These are phyloP conservation scores for Blattamonas nauphoetae DNA, from an alignment of 78 protist species.

Conservation along the genomic window DNA sequence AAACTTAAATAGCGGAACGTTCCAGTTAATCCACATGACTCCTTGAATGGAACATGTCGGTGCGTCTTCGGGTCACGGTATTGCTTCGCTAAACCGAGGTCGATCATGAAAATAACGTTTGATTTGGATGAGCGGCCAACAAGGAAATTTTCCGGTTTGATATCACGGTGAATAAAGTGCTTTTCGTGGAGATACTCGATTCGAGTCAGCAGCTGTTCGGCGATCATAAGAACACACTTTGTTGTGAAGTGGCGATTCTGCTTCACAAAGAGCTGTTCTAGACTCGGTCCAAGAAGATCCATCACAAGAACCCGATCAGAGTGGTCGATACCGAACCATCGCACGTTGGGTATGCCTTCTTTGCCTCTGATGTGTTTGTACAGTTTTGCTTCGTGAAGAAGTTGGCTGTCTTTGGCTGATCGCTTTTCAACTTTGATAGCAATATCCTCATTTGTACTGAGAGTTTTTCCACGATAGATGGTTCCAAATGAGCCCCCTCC, in stretches of 20 bases:
- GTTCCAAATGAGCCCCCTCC: not conserved
- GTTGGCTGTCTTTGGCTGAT: not conserved
- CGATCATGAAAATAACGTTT: slow-evolving; percentile 1
- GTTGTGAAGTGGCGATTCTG: not conserved
- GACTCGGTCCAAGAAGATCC: not conserved
- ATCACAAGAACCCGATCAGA: not conserved
- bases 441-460: not conserved
- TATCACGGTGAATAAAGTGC: not conserved
- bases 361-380: not conserved
- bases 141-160: slow-evolving; percentile 12
- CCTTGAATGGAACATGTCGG: not conserved
- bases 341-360: not conserved
- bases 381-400: not conserved
- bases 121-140: not conserved
- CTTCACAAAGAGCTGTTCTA: not conserved
- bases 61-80: not conserved
- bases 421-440: slow-evolving; percentile 1
- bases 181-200: not conserved
- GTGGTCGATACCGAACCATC: not conserved
- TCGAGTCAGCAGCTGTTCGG: not conserved
- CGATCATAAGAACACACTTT: not conserved
- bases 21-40: not conserved
- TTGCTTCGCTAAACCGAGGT: slow-evolving; percentile 9
- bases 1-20: not conserved
- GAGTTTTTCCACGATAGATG: not conserved